A percentile compares a stretch with the other conserved stretches of the same genome.
Evolutionary conservation across 768 basidiomycete genomes (phyloP).

Genomic region (Porphyrellus cyaneotinctus): DNA sequence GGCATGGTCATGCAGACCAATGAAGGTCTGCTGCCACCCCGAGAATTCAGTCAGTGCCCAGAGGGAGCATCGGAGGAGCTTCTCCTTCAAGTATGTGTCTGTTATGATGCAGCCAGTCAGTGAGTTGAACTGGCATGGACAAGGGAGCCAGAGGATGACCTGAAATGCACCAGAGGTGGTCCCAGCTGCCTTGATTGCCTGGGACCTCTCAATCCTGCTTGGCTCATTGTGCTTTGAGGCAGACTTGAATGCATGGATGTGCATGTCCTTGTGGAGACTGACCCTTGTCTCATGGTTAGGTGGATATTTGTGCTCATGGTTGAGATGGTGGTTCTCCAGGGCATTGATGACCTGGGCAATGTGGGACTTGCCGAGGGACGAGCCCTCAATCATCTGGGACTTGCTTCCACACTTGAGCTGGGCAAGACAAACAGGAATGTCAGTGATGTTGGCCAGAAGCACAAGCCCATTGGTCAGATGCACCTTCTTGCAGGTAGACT

Average conservation of each 20-base stretch:
- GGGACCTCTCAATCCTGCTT: neutral
- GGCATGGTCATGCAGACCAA: neutral
- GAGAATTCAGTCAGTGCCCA: neutral
- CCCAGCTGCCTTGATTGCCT: neutral
- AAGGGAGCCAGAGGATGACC: neutral
- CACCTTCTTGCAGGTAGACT: slow-evolving; percentile 30
- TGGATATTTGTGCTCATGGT: slow-evolving; percentile 5
- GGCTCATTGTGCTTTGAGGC: slow-evolving; percentile 1
- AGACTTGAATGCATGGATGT: neutral
- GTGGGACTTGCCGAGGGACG: slow-evolving; percentile 23
- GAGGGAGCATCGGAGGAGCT: neutral
- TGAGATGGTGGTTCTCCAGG: slow-evolving; percentile 22
- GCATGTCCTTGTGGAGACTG: neutral
- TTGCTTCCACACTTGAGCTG: slow-evolving; percentile 6
- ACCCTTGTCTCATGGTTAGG: neutral
- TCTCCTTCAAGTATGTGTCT: neutral
- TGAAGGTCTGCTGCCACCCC: neutral
- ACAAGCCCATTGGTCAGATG: neutral
- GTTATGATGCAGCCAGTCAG: neutral
- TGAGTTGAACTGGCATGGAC: too few species aligned
- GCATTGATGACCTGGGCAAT: slow-evolving; percentile 30
- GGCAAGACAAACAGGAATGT: neutral
- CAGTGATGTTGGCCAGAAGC: too few species aligned
- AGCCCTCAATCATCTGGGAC: slow-evolving; percentile 17
- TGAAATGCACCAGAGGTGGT: neutral